phyloP scores from a whole-genome alignment of 176 grass and related monocot species.

The Rhynchospora tenuis region DNA sequence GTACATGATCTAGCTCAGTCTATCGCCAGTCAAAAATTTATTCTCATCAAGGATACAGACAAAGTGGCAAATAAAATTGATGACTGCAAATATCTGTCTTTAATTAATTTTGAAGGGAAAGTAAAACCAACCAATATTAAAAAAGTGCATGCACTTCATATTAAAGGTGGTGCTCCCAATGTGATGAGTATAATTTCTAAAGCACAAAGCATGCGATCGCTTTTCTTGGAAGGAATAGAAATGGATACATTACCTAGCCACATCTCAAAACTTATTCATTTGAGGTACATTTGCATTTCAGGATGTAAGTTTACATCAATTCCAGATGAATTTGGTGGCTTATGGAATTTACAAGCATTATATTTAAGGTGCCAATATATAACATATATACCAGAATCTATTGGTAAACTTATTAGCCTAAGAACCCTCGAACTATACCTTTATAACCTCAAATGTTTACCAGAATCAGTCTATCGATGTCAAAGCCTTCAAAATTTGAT shows the following conservation, averaged over 20 bases:
- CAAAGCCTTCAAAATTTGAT: too few relatives aligned
- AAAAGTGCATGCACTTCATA: not conserved
- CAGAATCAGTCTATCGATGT: not conserved
- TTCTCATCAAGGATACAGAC: not conserved
- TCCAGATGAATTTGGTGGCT: not conserved
- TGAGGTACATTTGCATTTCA: not conserved
- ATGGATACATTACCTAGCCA: not conserved
- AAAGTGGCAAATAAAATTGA: not conserved
- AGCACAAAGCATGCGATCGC: not conserved
- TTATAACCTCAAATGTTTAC: not conserved
- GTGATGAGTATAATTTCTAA: not conserved
- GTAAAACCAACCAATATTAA: not conserved
- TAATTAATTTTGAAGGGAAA: not conserved
- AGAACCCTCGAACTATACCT: not conserved
- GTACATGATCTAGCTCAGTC: not conserved
- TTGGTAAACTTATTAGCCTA: not conserved
- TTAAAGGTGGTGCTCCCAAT: not conserved
- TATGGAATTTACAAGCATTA: not conserved
- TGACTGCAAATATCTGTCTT: not conserved
- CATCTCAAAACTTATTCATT: not conserved
- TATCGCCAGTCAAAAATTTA: not conserved
- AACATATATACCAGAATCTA: not conserved
- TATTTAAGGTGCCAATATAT: not conserved
- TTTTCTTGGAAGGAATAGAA: not conserved
- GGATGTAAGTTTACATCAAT: not conserved